These are phyloP conservation scores for Plasmodium cynomolgi DNA, from an alignment of 169 alveolate species.

Conservation along the genomic window DNA sequence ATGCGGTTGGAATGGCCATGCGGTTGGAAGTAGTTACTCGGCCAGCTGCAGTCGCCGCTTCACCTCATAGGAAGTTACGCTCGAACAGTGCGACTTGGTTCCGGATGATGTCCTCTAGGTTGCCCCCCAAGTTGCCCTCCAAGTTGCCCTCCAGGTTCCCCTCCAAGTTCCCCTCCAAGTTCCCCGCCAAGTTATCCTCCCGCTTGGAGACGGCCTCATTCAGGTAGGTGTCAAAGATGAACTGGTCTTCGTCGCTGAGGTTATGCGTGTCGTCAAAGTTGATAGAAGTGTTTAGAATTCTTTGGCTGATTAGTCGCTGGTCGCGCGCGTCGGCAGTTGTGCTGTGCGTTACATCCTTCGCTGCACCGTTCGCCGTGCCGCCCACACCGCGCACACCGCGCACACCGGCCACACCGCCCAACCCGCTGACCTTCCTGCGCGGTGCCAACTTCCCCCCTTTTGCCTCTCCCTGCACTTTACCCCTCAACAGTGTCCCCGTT, in stretches of 20 bases:
- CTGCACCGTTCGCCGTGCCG: not conserved
- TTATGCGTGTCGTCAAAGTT: constrained; percentile 61
- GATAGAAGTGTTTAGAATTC: constrained; percentile 65
- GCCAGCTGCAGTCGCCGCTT: not conserved
- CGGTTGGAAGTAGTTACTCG: not conserved
- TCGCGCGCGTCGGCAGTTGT: not conserved
- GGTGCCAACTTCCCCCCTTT: not conserved
- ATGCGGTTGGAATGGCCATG: not conserved
- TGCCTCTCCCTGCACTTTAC: not conserved
- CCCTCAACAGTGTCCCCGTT: not conserved
- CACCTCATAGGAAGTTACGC: constrained; percentile 39
- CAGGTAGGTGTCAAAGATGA: constrained; percentile 58
- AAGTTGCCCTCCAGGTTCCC: no score
- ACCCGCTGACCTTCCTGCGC: not conserved
- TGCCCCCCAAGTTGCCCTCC: no score
- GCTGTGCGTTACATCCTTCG: not conserved
- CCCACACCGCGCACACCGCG: not conserved
- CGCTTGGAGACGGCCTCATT: constrained; percentile 9
- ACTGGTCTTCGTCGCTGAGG: constrained; percentile 51
- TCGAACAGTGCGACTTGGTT: constrained; percentile 46
- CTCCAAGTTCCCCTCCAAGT: no score
- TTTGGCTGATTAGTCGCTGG: constrained; percentile 40
- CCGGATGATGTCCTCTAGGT: constrained; percentile 48
- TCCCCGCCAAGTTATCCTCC: constrained; percentile 38
- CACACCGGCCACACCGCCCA: no score